Evolutionary conservation across 345 rosid genomes (phyloP), one percentile per base, ranked within the genome.

Genomic region (Orychophragmus violaceus): DNA sequence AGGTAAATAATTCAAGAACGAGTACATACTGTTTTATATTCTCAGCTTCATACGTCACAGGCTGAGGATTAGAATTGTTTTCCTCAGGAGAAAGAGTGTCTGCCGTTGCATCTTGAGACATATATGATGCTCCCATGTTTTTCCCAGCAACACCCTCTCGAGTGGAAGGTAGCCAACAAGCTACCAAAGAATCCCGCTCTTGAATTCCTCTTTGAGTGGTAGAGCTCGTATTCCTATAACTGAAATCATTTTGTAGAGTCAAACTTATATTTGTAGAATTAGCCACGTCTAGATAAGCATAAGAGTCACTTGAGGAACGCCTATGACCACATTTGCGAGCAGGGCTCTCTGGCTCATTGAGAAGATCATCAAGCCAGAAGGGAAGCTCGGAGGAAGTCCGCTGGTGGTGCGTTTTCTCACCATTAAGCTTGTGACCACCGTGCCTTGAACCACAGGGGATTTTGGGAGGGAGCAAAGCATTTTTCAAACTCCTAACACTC

Each of bases 311-410:
- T 5, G 99, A 94, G 24, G 97, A 94, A 32, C 99, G 96, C 53
- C 99, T 77, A 80, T 94, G 99, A 72, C 90, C 88, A 33, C 89
- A 94, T 82, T 69, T 83, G 18, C 84, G 85, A 18, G 82, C 95
- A 57, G 97, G 97, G 30, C 89, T 94, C 59, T 94, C 97, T 0
- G 97, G 99, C 75, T 94, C 99, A 32, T 90, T 85, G 58, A 94
- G 96, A 50, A 90, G 91, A 81, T 94, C 99, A 81, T 94, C 99
- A 67, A 90, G 92, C 99, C 99, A 94, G 62, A 91, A 94, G 64
- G 99, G 99, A 74, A 87, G 97, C 72, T 90, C 97, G 14, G 99
- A 94, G 36, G 96, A 88, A 72, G 97, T 94, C 23, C 99, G 81
- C 33, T 85, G 97, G 76, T 90, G 99, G 64, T 83, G 86, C 6